Conservation (phyloP, 352 stramenopile genomes). For the Pythium apleroticum region DNA sequence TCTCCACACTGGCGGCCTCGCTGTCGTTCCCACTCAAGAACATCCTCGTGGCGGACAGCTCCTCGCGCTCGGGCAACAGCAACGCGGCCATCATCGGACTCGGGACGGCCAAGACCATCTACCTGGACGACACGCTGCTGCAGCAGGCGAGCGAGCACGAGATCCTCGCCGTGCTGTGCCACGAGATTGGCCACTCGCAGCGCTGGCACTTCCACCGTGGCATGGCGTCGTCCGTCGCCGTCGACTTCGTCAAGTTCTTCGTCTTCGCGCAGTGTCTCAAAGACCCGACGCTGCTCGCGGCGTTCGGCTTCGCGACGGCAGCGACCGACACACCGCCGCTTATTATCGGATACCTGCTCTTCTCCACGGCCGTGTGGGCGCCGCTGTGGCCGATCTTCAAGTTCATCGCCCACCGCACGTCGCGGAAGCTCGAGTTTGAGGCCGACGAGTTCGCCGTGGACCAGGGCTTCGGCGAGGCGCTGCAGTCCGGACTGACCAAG, state of each 20-base stretch:
- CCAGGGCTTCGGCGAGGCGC: constrained; percentile 84
- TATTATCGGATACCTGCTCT: constrained; percentile 79
- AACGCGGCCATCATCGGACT: constrained; percentile 90
- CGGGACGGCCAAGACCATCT: constrained; percentile 95
- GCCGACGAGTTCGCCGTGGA: constrained; percentile 94
- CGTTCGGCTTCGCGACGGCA: constrained; percentile 59
- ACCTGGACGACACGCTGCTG: constrained; percentile 96
- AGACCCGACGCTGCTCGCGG: constrained; percentile 12
- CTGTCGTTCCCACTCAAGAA: constrained; percentile 95
- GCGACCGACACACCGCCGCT: constrained; percentile 36
- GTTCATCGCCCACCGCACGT: constrained; percentile 61
- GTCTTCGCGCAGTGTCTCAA: constrained; percentile 79
- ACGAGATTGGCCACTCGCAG: constrained; percentile 97
- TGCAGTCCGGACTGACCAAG: constrained; percentile 95
- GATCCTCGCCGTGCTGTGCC: constrained; percentile 95
- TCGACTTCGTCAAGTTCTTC: constrained; percentile 38
- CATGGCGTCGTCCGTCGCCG: constrained; percentile 47
- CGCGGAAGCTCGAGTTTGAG: constrained; percentile 72
- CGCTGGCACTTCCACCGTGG: constrained; percentile 78
- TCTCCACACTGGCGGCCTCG: constrained; percentile 88
- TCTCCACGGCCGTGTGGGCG: constrained; percentile 79
- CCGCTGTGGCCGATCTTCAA: constrained; percentile 65
- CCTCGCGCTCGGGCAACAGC: constrained; percentile 91
- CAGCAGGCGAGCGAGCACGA: constrained; percentile 90
- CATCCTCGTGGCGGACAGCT: constrained; percentile 96